Percentiles rank a stretch among this genome's conserved stretches.
Evolutionary conservation across 176 grass and related monocot species (phyloP).

Genomic region (Zoysia pacifica): DNA sequence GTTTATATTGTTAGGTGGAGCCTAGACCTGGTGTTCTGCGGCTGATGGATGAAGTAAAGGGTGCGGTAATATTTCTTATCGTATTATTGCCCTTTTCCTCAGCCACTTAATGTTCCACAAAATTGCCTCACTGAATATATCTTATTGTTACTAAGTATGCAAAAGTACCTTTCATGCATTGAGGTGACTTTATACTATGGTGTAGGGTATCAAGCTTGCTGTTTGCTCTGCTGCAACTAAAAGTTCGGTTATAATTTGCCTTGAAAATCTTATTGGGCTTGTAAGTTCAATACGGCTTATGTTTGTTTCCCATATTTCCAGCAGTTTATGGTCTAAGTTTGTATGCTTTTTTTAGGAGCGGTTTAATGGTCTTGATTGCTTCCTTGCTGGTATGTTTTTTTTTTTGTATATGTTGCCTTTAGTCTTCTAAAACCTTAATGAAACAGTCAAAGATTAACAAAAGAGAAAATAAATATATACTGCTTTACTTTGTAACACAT

Average conservation of each 20-base stretch:
- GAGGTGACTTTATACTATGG: slow-evolving; percentile 29
- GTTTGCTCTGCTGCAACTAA: slow-evolving; percentile 99
- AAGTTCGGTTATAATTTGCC: slow-evolving; percentile 83
- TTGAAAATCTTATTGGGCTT: slow-evolving; percentile 92
- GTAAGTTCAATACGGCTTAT: slow-evolving; percentile 57
- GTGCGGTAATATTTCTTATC: slow-evolving; percentile 79
- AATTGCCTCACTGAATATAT: slow-evolving; percentile 5
- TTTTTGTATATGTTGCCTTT: neutral
- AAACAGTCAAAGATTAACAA: neutral
- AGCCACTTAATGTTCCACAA: neutral
- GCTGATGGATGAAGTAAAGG: slow-evolving; percentile 94
- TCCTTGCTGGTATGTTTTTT: slow-evolving; percentile 74
- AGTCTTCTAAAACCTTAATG: slow-evolving; percentile 8
- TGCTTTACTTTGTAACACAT: neutral
- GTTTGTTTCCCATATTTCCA: slow-evolving; percentile 33
- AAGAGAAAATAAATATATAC: neutral
- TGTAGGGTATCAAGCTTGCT: slow-evolving; percentile 93
- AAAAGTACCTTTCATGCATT: neutral
- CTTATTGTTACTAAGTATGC: neutral
- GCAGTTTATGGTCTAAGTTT: neutral
- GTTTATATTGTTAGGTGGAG: slow-evolving; percentile 59
- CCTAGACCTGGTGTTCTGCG: slow-evolving; percentile 80
- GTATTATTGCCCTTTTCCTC: neutral
- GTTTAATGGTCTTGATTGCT: slow-evolving; percentile 85
- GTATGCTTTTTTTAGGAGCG: slow-evolving; percentile 55